These are phyloP conservation scores for Fusarium neocosmosporiellum DNA, from an alignment of 2,329 filamentous ascomycete genomes.

Conservation along the genomic window DNA sequence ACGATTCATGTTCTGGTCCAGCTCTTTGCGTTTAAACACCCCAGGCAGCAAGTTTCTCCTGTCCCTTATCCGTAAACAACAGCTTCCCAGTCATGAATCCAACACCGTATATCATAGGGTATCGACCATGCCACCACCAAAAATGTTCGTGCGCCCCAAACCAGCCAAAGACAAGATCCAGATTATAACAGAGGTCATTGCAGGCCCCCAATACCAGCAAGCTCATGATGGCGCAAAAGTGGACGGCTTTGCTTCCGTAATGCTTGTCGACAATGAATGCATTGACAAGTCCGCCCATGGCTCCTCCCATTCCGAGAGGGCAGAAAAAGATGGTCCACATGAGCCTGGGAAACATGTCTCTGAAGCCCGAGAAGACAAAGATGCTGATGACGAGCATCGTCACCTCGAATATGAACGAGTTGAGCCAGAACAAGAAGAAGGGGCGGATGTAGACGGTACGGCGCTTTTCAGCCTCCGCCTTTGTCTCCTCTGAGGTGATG, in stretches of 20 bases:
- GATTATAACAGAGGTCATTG: slow-evolving; percentile 16
- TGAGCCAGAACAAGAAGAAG: slow-evolving; percentile 23
- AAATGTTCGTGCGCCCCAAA: slow-evolving; percentile 18
- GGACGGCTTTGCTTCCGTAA: neutral
- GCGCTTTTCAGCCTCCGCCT: slow-evolving; percentile 10
- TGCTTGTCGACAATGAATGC: neutral
- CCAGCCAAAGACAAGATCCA: slow-evolving; percentile 19
- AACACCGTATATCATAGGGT: slow-evolving; percentile 11
- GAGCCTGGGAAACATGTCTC: neutral
- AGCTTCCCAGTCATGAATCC: neutral
- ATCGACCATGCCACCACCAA: slow-evolving; percentile 24
- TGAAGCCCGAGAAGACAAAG: slow-evolving; percentile 3
- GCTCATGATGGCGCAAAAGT: neutral
- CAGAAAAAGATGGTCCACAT: neutral
- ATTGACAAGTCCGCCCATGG: neutral
- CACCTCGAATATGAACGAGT: slow-evolving; percentile 19
- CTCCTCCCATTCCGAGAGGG: neutral
- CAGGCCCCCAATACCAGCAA: neutral
- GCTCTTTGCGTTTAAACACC: neutral
- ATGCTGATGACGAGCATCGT: slow-evolving; percentile 14
- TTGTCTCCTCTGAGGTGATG: neutral
- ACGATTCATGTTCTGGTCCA: neutral
- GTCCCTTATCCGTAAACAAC: neutral
- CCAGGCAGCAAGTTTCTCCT: neutral
- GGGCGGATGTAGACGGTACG: slow-evolving; percentile 14